Percentiles rank a stretch among this genome's conserved stretches.
Conservation (phyloP, 1,139 yeast species). For the Suhomyces chickasaworum region DNA sequence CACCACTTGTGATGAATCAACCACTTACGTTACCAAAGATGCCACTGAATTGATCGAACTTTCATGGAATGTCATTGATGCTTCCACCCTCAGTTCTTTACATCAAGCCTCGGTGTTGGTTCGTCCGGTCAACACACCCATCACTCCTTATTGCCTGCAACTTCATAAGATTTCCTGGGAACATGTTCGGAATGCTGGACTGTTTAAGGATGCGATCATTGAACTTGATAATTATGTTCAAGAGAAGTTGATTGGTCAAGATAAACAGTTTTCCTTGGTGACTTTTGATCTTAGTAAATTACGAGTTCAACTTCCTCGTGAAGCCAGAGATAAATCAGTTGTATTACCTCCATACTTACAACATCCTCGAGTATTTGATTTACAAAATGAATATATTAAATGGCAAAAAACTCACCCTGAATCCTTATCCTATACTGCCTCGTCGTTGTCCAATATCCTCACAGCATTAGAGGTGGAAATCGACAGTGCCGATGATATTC, state of each 20-base stretch:
- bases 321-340: constrained; percentile 75
- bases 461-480: constrained; percentile 60
- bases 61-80: constrained; percentile 60
- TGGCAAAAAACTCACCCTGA: constrained; percentile 72
- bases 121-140: constrained; percentile 68
- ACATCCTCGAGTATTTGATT: constrained; percentile 76
- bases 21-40: constrained; percentile 60
- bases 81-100: constrained; percentile 37
- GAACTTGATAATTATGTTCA: constrained; percentile 54
- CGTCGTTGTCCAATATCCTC: constrained; percentile 54
- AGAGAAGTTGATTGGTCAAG: constrained; percentile 41
- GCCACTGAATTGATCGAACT: constrained; percentile 66
- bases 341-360: constrained; percentile 74
- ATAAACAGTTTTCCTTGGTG: constrained; percentile 64
- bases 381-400: constrained; percentile 68
- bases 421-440: constrained; percentile 51
- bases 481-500: constrained; percentile 20
- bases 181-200: constrained; percentile 53
- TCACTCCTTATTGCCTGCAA: constrained; percentile 61
- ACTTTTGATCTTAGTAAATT: constrained; percentile 68
- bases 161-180: constrained; percentile 64
- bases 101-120: constrained; percentile 50
- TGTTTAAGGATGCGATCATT: constrained; percentile 62
- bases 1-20: constrained; percentile 70
- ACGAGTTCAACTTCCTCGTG: constrained; percentile 76